Conservation (phyloP, 345 rosid genomes). For the Hibiscus trionum region DNA sequence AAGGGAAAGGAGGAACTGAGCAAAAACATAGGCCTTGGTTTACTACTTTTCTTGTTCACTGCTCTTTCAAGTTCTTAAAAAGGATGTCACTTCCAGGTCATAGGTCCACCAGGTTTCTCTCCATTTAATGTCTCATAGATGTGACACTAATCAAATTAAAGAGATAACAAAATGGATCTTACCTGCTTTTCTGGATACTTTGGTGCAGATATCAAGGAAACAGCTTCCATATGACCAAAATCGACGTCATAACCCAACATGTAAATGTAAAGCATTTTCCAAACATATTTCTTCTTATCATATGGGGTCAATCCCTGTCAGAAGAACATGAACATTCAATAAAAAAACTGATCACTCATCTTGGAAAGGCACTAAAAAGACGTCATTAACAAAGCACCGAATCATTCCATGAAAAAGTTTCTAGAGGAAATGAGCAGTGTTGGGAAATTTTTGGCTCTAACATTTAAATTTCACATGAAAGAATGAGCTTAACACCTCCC, state of each 20-base stretch:
- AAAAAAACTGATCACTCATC: background rate
- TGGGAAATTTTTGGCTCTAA: background rate
- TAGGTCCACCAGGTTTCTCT: background rate
- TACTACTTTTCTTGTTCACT: background rate
- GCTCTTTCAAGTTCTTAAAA: background rate
- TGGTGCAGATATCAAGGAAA: conserved; percentile 96
- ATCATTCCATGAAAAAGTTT: background rate
- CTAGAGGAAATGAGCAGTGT: no score
- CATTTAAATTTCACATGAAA: background rate
- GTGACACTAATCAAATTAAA: background rate
- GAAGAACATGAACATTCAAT: conserved; percentile 16
- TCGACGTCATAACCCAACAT: conserved; percentile 99
- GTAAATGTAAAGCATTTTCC: conserved; percentile 96
- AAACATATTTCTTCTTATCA: conserved; percentile 99
- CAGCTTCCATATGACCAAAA: conserved; percentile 99
- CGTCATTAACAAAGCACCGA: background rate
- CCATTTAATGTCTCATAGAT: background rate
- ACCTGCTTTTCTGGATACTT: conserved; percentile 99
- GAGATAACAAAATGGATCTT: conserved; percentile 10
- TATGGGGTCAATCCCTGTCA: conserved; percentile 81
- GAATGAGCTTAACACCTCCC: background rate
- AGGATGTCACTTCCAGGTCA: background rate
- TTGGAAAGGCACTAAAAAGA: background rate
- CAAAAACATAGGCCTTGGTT: background rate
- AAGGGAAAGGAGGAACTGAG: background rate